Evolutionary conservation across 352 stramenopile species (phyloP).

Genomic region (Phytophthora aleatoria): DNA sequence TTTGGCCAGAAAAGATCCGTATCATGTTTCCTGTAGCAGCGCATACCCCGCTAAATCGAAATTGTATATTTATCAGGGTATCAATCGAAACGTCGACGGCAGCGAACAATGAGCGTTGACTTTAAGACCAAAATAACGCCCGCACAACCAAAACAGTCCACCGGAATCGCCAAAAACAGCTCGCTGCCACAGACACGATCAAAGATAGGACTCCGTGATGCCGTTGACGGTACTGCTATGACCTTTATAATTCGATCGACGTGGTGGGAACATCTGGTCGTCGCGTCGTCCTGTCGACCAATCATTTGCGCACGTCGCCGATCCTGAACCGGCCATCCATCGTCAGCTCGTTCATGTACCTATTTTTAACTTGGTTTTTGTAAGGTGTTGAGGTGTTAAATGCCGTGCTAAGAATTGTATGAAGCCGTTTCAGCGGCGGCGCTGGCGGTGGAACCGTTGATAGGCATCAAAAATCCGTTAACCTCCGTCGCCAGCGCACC

Average conservation of each 20-base stretch:
- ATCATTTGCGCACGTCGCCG: conserved; percentile 11
- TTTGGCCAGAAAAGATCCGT: conserved; percentile 26
- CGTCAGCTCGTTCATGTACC: conserved; percentile 7
- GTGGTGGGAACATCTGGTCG: conserved; percentile 4
- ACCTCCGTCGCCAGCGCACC: conserved; percentile 2
- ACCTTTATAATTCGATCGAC: conserved; percentile 14
- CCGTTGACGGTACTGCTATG: neutral
- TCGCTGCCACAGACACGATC: neutral
- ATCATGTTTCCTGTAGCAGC: neutral
- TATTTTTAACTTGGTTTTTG: neutral
- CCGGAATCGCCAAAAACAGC: neutral
- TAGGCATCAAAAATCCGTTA: conserved; percentile 11
- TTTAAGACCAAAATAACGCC: neutral
- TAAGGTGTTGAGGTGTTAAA: conserved; percentile 6
- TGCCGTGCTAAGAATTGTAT: neutral
- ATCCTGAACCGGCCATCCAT: conserved; percentile 10
- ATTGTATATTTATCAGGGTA: neutral
- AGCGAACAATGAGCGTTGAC: neutral
- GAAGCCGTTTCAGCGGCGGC: neutral
- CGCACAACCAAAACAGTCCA: neutral
- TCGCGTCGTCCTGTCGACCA: conserved; percentile 12
- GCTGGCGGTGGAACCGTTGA: neutral
- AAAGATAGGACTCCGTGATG: neutral
- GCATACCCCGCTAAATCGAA: neutral
- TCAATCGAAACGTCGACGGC: neutral